Evolutionary conservation across 1,139 yeast species (phyloP).

Genomic region (Suhomyces bokatorum): DNA sequence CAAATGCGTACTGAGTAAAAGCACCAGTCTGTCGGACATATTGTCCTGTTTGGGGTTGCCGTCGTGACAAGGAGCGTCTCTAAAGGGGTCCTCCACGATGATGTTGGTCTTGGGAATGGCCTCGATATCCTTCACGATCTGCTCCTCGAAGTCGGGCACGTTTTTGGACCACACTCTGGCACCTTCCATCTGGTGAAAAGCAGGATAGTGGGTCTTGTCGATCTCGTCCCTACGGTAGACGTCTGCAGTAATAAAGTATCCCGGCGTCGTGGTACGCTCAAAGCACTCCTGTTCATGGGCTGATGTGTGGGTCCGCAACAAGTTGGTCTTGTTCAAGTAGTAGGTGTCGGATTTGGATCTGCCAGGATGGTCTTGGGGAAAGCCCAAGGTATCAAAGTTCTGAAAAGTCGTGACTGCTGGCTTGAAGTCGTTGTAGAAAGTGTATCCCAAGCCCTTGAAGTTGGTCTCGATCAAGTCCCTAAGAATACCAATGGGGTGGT

Average conservation of each 20-base stretch:
- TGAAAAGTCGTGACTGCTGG: slow-evolving; percentile 83
- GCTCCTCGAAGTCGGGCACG: slow-evolving; percentile 39
- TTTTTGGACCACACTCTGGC: slow-evolving; percentile 79
- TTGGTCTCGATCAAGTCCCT: slow-evolving; percentile 70
- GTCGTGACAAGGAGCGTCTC: slow-evolving; percentile 40
- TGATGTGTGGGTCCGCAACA: slow-evolving; percentile 91
- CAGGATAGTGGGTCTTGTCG: slow-evolving; percentile 95
- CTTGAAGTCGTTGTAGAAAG: slow-evolving; percentile 75
- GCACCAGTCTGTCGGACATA: slow-evolving; percentile 70
- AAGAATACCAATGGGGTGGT: slow-evolving; percentile 89
- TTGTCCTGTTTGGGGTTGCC: slow-evolving; percentile 79
- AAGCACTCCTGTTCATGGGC: slow-evolving; percentile 95
- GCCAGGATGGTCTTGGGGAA: slow-evolving; percentile 92
- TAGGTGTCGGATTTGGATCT: slow-evolving; percentile 91
- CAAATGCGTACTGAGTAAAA: slow-evolving; percentile 71
- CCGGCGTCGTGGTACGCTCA: slow-evolving; percentile 65
- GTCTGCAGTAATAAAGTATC: slow-evolving; percentile 91
- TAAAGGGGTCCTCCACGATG: slow-evolving; percentile 73
- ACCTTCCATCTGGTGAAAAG: slow-evolving; percentile 97
- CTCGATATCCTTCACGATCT: slow-evolving; percentile 57
- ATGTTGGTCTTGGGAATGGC: slow-evolving; percentile 66
- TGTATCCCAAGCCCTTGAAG: slow-evolving; percentile 68
- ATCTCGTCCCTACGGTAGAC: slow-evolving; percentile 95
- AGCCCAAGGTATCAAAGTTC: slow-evolving; percentile 89
- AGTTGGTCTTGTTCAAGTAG: slow-evolving; percentile 68